A percentile compares a stretch with the other conserved stretches of the same genome.
phyloP scores from a whole-genome alignment of 805 yeast genomes.

The Metahyphopichia silvanorum region DNA sequence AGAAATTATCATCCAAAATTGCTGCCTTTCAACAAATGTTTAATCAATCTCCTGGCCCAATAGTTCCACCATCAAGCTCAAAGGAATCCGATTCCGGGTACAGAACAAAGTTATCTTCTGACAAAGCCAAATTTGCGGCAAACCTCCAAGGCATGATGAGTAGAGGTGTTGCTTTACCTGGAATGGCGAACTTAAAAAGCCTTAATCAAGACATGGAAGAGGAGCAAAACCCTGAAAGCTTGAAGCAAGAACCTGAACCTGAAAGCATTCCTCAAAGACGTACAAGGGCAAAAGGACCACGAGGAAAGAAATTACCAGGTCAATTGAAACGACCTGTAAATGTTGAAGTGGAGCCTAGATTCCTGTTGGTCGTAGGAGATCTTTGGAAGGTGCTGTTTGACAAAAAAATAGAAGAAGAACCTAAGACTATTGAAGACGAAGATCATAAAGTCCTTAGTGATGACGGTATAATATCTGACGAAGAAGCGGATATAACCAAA shows the following conservation, averaged over 20 bases:
- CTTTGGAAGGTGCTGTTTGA: conserved; percentile 32
- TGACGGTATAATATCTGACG: no score
- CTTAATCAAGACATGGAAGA: conserved; percentile 9
- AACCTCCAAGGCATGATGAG: conserved; percentile 59
- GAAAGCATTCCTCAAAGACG: conserved; percentile 13
- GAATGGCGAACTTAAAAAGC: conserved; percentile 34
- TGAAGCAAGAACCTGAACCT: conserved; percentile 2
- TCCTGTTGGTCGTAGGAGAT: conserved; percentile 27
- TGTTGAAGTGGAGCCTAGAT: conserved; percentile 32
- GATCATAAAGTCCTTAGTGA: neutral
- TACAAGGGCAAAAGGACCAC: conserved; percentile 67
- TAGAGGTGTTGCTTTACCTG: conserved; percentile 49
- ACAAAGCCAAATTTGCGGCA: conserved; percentile 49
- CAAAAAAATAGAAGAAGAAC: conserved; percentile 1
- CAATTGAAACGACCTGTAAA: conserved; percentile 42
- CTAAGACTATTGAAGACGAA: conserved; percentile 1
- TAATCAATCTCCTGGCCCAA: conserved; percentile 25
- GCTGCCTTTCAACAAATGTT: conserved; percentile 82
- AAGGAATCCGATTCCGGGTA: neutral
- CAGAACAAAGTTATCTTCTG: conserved; percentile 25
- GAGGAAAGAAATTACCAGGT: conserved; percentile 66
- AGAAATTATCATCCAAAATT: conserved; percentile 72
- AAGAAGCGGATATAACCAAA: no score
- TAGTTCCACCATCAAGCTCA: conserved; percentile 1
- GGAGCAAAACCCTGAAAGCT: conserved; percentile 8